Evolutionary conservation across 768 basidiomycete species (phyloP).

Genomic region (Lactifluus pinguis): DNA sequence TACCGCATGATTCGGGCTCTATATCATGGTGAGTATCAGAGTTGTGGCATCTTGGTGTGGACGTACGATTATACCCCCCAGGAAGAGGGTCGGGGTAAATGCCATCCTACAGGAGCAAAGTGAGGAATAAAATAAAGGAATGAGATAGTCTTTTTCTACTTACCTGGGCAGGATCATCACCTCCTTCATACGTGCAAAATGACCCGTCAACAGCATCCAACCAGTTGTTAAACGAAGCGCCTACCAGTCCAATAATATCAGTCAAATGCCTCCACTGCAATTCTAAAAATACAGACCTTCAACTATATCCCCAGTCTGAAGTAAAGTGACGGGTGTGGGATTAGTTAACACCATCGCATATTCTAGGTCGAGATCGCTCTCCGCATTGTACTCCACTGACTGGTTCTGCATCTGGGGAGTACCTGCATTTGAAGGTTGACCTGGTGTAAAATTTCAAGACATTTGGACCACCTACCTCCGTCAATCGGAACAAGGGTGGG

Average conservation of each 20-base stretch:
- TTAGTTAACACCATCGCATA: conserved; percentile 48
- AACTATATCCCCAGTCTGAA: conserved; percentile 29
- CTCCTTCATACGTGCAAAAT: conserved; percentile 13
- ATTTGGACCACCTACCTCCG: conserved; percentile 26
- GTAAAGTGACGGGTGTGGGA: conserved; percentile 30
- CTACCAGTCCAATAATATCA: background rate
- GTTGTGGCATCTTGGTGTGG: background rate
- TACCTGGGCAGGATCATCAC: background rate
- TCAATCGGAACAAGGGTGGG: conserved; percentile 25
- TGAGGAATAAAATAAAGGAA: background rate
- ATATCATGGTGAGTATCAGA: background rate
- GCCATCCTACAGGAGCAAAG: background rate
- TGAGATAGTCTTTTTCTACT: background rate
- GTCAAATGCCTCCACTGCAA: background rate
- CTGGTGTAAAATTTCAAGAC: conserved; percentile 16
- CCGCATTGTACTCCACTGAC: conserved; percentile 48
- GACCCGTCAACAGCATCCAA: conserved; percentile 16
- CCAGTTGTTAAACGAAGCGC: conserved; percentile 16
- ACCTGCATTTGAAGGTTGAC: conserved; percentile 19
- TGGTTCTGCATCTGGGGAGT: conserved; percentile 35
- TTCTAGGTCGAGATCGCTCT: conserved; percentile 67
- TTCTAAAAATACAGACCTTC: background rate
- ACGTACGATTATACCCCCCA: conserved; percentile 28
- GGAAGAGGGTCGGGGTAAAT: conserved; percentile 34
- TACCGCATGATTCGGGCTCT: conserved; percentile 32